Evolutionary conservation across 2,329 filamentous ascomycete genomes (phyloP).

Genomic region (Epichloe typhina): DNA sequence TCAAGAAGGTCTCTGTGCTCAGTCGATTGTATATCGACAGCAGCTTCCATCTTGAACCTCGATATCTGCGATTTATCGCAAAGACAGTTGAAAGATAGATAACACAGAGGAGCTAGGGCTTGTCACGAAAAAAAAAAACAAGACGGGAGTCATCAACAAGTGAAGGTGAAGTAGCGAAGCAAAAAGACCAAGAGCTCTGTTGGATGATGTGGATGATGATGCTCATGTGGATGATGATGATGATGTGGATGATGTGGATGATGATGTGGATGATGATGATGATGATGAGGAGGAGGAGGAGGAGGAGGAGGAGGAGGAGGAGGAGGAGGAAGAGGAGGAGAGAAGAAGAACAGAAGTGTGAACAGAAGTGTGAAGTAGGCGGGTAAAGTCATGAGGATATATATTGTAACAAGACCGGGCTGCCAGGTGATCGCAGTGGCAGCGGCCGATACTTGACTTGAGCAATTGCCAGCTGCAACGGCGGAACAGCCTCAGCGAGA

Average conservation of each 20-base stretch:
- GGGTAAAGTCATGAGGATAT: background rate
- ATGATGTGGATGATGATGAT: background rate
- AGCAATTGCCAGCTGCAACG: background rate
- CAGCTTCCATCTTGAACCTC: background rate
- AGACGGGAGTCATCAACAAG: background rate
- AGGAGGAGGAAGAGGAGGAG: background rate
- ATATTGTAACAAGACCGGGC: background rate
- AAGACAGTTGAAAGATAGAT: background rate
- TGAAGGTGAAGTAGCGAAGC: background rate
- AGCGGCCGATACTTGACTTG: background rate
- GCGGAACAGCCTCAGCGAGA: too few relatives aligned
- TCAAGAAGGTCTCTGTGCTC: conserved; percentile 7
- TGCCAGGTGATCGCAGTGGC: background rate
- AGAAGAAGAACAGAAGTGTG: background rate
- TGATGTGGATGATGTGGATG: too few relatives aligned
- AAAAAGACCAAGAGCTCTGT: background rate
- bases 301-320: background rate
- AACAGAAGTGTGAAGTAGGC: background rate
- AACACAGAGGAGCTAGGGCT: background rate
- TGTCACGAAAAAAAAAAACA: too few relatives aligned
- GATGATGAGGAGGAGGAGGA: background rate
- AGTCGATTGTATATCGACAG: conserved; percentile 2
- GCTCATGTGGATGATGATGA: background rate
- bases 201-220: background rate
- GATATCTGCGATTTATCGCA: background rate